A percentile compares a stretch with the other conserved stretches of the same genome.
Evolutionary conservation across 352 stramenopile species (phyloP).

Genomic region (Lagenidium giganteum): DNA sequence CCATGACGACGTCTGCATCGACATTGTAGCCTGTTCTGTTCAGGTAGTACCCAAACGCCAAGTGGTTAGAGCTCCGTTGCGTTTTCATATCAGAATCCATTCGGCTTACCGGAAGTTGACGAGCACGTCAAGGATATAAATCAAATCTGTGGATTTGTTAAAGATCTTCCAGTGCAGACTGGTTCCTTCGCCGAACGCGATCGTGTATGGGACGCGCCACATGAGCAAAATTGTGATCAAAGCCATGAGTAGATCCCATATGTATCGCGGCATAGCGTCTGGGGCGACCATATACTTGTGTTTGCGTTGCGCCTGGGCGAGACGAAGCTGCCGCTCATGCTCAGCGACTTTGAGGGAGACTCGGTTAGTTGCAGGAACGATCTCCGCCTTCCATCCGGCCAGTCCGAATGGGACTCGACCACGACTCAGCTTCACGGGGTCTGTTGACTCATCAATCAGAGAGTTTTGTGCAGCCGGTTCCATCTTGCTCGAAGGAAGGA

Average conservation of each 20-base stretch:
- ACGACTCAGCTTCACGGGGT: constrained; percentile 5
- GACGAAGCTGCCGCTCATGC: constrained; percentile 36
- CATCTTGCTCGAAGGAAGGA: too few relatives aligned
- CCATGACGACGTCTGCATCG: constrained; percentile 51
- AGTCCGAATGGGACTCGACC: constrained; percentile 5
- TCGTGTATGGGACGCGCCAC: constrained; percentile 53
- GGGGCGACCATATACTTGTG: constrained; percentile 44
- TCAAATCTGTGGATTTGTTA: constrained; percentile 37
- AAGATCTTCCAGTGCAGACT: constrained; percentile 40
- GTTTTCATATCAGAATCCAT: neutral
- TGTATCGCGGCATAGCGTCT: constrained; percentile 37
- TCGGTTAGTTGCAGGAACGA: constrained; percentile 48
- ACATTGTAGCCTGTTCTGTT: constrained; percentile 48
- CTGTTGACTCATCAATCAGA: constrained; percentile 1
- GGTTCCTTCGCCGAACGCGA: constrained; percentile 40
- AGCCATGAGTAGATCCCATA: constrained; percentile 48
- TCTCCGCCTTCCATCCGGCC: constrained; percentile 18
- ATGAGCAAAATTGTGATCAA: constrained; percentile 49
- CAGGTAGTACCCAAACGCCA: neutral
- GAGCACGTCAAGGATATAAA: constrained; percentile 48
- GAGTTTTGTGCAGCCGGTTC: too few relatives aligned
- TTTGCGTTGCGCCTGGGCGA: constrained; percentile 17
- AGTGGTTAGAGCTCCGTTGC: too few relatives aligned
- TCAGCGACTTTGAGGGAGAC: constrained; percentile 51
- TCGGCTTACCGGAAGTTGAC: constrained; percentile 42